Evolutionary conservation across 768 basidiomycete genomes (phyloP).

Genomic region (Clitopilus hobsonii): DNA sequence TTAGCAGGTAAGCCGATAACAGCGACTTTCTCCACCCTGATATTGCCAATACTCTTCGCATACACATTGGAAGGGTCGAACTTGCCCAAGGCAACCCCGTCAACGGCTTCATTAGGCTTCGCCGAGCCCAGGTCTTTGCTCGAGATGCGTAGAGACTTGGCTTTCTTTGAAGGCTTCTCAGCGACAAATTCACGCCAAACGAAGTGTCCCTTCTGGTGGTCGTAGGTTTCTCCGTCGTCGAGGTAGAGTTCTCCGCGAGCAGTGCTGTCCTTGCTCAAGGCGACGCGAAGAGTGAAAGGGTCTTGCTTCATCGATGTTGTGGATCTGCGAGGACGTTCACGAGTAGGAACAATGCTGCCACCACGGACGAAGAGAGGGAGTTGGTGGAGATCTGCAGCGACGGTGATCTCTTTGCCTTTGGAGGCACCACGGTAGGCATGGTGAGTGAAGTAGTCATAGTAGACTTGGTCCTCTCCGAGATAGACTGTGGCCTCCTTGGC

Average conservation of each 20-base stretch:
- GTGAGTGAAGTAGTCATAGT: slow-evolving; percentile 89
- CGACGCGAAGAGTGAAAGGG: slow-evolving; percentile 88
- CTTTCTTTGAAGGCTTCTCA: slow-evolving; percentile 35
- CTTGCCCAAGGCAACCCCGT: slow-evolving; percentile 39
- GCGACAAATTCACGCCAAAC: slow-evolving; percentile 79
- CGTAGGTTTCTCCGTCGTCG: slow-evolving; percentile 88
- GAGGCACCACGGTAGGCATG: slow-evolving; percentile 61
- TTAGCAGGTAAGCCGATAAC: slow-evolving; percentile 64
- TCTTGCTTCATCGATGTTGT: slow-evolving; percentile 87
- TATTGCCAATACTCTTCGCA: slow-evolving; percentile 58
- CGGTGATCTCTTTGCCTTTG: slow-evolving; percentile 63
- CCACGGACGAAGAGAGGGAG: slow-evolving; percentile 87
- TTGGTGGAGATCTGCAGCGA: slow-evolving; percentile 76
- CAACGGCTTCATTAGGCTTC: slow-evolving; percentile 43
- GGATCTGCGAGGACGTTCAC: slow-evolving; percentile 82
- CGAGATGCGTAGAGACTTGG: slow-evolving; percentile 38
- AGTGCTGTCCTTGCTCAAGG: slow-evolving; percentile 51
- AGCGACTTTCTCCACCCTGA: slow-evolving; percentile 80
- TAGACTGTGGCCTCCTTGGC: slow-evolving; percentile 71
- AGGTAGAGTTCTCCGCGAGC: slow-evolving; percentile 89
- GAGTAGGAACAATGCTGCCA: slow-evolving; percentile 83
- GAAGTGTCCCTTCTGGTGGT: slow-evolving; percentile 70
- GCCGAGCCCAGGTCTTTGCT: slow-evolving; percentile 51
- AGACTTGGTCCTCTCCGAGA: slow-evolving; percentile 87
- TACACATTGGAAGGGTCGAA: slow-evolving; percentile 64